phyloP scores from a whole-genome alignment of 495 filamentous ascomycete genomes.

The Parachaetomium inaequale region DNA sequence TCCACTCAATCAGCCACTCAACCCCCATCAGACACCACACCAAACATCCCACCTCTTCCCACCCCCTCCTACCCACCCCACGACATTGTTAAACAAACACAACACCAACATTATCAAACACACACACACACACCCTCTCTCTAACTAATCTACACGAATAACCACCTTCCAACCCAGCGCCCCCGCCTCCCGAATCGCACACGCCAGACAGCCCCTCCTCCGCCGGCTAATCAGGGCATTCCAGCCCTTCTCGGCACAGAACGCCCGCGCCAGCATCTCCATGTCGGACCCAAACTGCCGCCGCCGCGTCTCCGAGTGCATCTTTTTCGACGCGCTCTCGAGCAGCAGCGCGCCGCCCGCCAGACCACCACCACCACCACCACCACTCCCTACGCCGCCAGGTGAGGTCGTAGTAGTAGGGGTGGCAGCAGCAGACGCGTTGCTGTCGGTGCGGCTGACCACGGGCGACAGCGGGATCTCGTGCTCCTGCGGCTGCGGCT shows the following conservation, averaged over 20 bases:
- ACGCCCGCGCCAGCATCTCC: slow-evolving; percentile 63
- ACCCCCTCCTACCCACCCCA: too few species aligned
- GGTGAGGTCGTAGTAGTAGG: too few species aligned
- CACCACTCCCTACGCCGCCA: neutral
- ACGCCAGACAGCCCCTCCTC: slow-evolving; percentile 61
- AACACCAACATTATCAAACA: too few species aligned
- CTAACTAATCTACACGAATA: slow-evolving; percentile 57
- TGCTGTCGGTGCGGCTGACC: slow-evolving; percentile 31
- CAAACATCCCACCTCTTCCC: too few species aligned
- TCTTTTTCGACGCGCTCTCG: slow-evolving; percentile 39
- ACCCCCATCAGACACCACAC: neutral
- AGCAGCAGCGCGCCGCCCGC: neutral
- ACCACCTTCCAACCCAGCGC: slow-evolving; percentile 64
- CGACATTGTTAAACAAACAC: too few species aligned
- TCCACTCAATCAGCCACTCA: neutral
- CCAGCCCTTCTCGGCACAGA: slow-evolving; percentile 65
- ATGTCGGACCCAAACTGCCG: slow-evolving; percentile 53
- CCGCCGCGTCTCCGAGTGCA: slow-evolving; percentile 49
- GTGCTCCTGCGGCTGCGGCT: slow-evolving; percentile 37
- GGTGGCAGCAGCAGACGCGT: slow-evolving; percentile 16
- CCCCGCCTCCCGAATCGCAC: slow-evolving; percentile 66
- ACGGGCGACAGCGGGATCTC: slow-evolving; percentile 37
- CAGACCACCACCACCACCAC: neutral
- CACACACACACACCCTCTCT: too few species aligned
- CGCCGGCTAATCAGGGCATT: slow-evolving; percentile 65